Evolutionary conservation across 805 yeast species (phyloP).

Genomic region (Myxozyma nipponensis): DNA sequence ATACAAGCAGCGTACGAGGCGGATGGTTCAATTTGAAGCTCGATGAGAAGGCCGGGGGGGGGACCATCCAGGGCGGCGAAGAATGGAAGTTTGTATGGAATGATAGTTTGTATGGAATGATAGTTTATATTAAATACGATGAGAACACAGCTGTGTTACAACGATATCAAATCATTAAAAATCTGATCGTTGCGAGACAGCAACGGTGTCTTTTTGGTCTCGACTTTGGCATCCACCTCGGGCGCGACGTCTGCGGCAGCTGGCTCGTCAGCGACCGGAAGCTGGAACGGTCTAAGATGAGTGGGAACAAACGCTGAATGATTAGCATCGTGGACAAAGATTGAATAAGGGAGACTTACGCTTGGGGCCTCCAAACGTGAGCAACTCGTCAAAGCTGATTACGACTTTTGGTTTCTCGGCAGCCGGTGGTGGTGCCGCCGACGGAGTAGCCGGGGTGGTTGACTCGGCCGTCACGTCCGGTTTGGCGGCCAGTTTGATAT

Average conservation of each 20-base stretch:
- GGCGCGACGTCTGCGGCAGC: constrained; percentile 1
- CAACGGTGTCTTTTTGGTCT: constrained; percentile 3
- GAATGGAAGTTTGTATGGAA: no score
- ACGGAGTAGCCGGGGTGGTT: constrained; percentile 19
- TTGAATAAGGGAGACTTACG: constrained; percentile 5
- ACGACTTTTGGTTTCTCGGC: constrained; percentile 27
- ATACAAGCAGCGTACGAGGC: constrained; percentile 94
- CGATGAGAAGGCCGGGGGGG: constrained; percentile 46
- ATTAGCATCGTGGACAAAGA: neutral
- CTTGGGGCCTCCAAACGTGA: constrained; percentile 26
- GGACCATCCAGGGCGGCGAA: no score
- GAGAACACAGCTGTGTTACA: no score
- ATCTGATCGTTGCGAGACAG: constrained; percentile 21
- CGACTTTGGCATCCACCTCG: constrained; percentile 4
- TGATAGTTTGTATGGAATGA: no score
- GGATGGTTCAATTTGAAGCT: constrained; percentile 87
- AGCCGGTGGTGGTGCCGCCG: constrained; percentile 16
- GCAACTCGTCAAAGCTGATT: constrained; percentile 20
- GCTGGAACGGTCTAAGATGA: constrained; percentile 18
- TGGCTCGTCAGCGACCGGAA: constrained; percentile 4
- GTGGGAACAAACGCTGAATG: constrained; percentile 17
- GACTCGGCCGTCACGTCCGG: constrained; percentile 33
- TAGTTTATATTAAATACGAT: no score
- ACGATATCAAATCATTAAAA: constrained; percentile 29
- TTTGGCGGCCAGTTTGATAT: constrained; percentile 43